Evolutionary conservation across 1,139 yeast genomes (phyloP), one percentile per base, ranked within the genome.

Genomic region (Yamadazyma friedrichii): DNA sequence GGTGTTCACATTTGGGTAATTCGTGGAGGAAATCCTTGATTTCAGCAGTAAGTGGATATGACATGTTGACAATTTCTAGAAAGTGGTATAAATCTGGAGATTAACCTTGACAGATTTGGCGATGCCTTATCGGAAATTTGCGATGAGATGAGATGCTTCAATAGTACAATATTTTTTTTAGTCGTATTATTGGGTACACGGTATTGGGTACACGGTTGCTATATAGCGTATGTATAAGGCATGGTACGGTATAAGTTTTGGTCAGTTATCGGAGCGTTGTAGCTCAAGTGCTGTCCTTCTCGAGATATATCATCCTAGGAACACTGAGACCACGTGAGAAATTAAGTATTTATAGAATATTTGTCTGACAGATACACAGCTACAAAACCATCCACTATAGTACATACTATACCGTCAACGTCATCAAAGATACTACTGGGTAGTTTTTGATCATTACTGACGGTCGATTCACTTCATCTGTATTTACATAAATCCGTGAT

Each of bases 1-100:
- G 94, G 56, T 85, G 93, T 59, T 85, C 94, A 67, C 93, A 85
- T 60, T 85, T 85, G 42, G 94, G 93, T 36, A 85, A 65, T 49
- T 82, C 88, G 33, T 62, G 65, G 42, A 85, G 71, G 60, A 84
- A 85, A 38, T 49, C 48, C 22, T 51, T 48, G 50, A 60, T 51
- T 36, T 53, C 55, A 20, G 15, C 30, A 2, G 41, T 38, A 12
- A 41, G 15, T n/a, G 34, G 12, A 20, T 38, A 32, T 11, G 38
- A 15, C 41, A 41, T 41, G 5, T 20, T 20, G 8, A 22, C 15
- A 5, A 6, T n/a, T n/a, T 27, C 6, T 27, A 27, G 15, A 4
- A 27, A 27, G 10, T 5, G 29, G 13, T 11, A 6, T 27, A 12
- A 6, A 12, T 28, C 17, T 11, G 15, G 15, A 12, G 29, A 12